Conservation (phyloP, 345 rosid species). For the Citrus sp. region DNA sequence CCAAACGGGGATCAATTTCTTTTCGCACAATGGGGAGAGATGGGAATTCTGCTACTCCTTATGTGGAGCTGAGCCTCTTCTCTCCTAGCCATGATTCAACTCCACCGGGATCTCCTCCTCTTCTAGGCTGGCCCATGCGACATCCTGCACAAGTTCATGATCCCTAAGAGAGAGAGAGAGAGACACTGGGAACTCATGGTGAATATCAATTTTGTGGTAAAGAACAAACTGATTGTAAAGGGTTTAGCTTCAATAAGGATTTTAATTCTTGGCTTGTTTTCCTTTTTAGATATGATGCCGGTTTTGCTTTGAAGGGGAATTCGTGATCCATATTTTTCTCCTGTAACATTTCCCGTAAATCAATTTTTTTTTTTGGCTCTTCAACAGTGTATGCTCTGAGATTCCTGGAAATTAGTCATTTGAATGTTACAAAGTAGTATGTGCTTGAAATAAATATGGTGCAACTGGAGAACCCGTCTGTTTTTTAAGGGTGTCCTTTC, state of each 20-base stretch:
- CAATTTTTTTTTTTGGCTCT: neutral
- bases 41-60: slow-evolving; percentile 40
- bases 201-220: slow-evolving; percentile 73
- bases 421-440: neutral
- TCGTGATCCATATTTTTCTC: slow-evolving; percentile 20
- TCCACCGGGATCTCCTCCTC: slow-evolving; percentile 54
- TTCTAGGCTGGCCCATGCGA: slow-evolving; percentile 62
- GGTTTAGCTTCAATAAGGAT: slow-evolving; percentile 56
- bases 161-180: slow-evolving; percentile 19
- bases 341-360: slow-evolving; percentile 22
- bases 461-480: neutral
- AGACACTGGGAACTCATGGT: slow-evolving; percentile 24
- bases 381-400: neutral
- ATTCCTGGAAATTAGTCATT: neutral
- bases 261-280: slow-evolving; percentile 37
- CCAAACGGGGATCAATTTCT: slow-evolving; percentile 63
- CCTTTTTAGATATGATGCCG: slow-evolving; percentile 41
- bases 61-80: slow-evolving; percentile 67
- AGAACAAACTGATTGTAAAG: slow-evolving; percentile 68
- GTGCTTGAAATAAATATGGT: neutral
- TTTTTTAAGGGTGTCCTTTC: neutral
- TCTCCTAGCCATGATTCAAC: slow-evolving; percentile 50
- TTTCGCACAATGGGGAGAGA: slow-evolving; percentile 48
- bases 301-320: slow-evolving; percentile 35
- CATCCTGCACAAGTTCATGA: slow-evolving; percentile 28